These are phyloP conservation scores for Bruguiera gymnorhiza DNA, from an alignment of 345 rosid genomes.

Conservation along the genomic window DNA sequence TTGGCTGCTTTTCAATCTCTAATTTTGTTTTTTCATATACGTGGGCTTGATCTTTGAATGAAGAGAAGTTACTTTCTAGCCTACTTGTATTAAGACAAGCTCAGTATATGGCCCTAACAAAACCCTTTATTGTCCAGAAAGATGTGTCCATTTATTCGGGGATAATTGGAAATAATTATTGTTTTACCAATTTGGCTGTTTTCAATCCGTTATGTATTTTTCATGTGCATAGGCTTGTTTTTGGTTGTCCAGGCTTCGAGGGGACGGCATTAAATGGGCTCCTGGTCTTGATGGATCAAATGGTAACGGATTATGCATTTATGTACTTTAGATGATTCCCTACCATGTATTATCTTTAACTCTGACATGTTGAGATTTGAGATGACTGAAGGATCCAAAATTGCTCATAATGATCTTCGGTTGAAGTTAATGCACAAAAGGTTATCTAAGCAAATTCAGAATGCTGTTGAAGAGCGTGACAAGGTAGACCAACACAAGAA, in stretches of 20 bases:
- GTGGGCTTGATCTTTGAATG: background rate
- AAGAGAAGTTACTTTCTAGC: background rate
- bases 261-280: conserved; percentile 19
- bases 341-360: conserved; percentile 10
- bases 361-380: conserved; percentile 2
- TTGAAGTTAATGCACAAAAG: conserved; percentile 34
- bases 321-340: background rate
- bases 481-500: background rate
- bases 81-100: background rate
- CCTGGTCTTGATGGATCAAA: conserved; percentile 4
- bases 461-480: conserved; percentile 9
- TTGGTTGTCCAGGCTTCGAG: conserved; percentile 21
- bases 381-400: conserved; percentile 30
- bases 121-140: too few species aligned
- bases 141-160: too few species aligned
- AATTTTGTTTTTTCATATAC: too few species aligned
- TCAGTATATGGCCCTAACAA: background rate
- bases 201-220: too few species aligned
- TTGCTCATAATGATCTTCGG: conserved; percentile 39
- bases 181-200: too few species aligned
- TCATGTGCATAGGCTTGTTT: background rate
- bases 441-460: conserved; percentile 16
- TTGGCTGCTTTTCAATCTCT: too few species aligned
- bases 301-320: conserved; percentile 12
- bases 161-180: too few species aligned